Conservation (phyloP, 1,284 basidiomycete genomes). For the Ganoderma multipileum region DNA sequence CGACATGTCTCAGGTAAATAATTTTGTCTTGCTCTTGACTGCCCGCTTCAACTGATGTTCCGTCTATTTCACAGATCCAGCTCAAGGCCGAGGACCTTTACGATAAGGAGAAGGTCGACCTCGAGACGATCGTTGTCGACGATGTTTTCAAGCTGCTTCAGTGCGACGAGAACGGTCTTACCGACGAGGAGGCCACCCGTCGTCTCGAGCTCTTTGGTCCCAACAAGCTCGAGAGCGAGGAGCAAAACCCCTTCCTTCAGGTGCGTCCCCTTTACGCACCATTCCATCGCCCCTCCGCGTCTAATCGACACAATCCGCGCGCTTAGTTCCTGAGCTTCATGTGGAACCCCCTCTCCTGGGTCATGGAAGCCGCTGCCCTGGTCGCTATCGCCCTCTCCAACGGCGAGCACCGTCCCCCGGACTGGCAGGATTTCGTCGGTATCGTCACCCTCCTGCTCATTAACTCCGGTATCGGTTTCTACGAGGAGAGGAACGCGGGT, state of each 20-base stretch:
- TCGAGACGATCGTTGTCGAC: constrained; percentile 96
- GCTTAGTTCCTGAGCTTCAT: constrained; percentile 93
- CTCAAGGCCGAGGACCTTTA: constrained; percentile 95
- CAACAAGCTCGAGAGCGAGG: constrained; percentile 93
- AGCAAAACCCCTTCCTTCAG: constrained; percentile 88
- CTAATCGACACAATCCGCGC: not conserved
- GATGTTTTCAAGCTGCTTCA: constrained; percentile 97
- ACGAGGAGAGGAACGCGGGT: constrained; percentile 96
- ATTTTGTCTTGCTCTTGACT: constrained; percentile 12
- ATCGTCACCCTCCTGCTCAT: constrained; percentile 91
- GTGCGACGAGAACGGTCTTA: constrained; percentile 84
- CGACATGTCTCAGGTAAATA: constrained; percentile 80
- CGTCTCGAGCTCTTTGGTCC: constrained; percentile 96
- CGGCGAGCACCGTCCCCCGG: constrained; percentile 85
- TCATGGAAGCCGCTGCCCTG: constrained; percentile 98
- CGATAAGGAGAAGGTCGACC: constrained; percentile 98
- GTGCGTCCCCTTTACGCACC: constrained; percentile 45
- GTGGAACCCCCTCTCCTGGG: constrained; percentile 99
- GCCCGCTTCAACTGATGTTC: constrained; percentile 19
- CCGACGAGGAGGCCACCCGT: constrained; percentile 76
- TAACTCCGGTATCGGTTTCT: constrained; percentile 98
- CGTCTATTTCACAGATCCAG: constrained; percentile 66
- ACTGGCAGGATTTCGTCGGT: constrained; percentile 98
- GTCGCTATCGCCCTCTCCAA: constrained; percentile 98
- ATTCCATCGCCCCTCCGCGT: not conserved